These are phyloP conservation scores for Ananas comosus DNA, from an alignment of 176 grass and related monocot species.

Conservation along the genomic window DNA sequence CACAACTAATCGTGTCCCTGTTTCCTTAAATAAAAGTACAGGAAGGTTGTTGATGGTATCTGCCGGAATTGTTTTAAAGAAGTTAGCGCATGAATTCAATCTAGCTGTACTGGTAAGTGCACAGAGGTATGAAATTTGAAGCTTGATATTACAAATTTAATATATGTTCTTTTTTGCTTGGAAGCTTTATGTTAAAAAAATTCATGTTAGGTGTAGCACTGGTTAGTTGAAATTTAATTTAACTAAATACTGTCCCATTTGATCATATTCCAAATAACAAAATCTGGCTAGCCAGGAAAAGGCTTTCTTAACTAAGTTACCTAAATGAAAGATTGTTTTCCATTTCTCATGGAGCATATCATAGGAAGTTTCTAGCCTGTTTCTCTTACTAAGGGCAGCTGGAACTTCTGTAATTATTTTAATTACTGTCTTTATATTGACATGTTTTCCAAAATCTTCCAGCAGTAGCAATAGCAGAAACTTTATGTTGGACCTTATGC, in stretches of 20 bases:
- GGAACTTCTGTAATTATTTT: too few relatives aligned
- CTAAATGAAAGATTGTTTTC: neutral
- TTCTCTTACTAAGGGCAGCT: too few relatives aligned
- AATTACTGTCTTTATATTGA: too few relatives aligned
- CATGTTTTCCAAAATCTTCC: too few relatives aligned
- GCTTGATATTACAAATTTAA: neutral
- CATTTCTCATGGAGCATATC: neutral
- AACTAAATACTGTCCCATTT: neutral
- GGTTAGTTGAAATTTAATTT: neutral
- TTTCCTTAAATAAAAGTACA: conserved; percentile 19
- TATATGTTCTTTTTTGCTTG: neutral
- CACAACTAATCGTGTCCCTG: neutral
- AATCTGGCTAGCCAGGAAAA: neutral
- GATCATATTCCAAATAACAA: neutral
- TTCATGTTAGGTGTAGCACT: neutral
- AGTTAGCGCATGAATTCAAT: conserved; percentile 63
- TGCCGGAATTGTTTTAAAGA: conserved; percentile 52
- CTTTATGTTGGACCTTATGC: too few relatives aligned
- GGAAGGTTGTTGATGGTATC: conserved; percentile 66
- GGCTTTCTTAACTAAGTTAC: neutral
- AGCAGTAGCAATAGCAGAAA: too few relatives aligned
- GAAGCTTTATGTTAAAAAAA: neutral
- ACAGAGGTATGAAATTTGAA: neutral
- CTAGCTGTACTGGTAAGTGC: conserved; percentile 50
- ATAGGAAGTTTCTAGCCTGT: neutral